phyloP scores from a whole-genome alignment of 2,329 filamentous ascomycete species.

The Fusarium hainanense region DNA sequence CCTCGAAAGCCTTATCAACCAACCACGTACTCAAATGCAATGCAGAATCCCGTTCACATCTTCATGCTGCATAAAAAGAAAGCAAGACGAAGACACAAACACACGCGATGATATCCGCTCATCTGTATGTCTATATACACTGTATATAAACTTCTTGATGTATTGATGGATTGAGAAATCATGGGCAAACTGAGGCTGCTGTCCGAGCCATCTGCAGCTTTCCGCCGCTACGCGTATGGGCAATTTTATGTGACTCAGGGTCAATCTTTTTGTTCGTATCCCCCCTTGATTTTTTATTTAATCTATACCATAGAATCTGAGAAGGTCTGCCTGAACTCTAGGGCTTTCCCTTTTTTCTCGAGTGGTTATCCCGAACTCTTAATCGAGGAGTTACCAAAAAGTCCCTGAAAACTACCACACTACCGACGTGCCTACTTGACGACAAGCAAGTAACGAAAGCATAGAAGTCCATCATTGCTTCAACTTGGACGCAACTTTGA shows the following conservation, averaged over 20 bases:
- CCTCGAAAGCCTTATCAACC: background rate
- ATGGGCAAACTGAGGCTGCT: background rate
- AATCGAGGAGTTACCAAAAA: background rate
- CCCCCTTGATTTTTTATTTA: background rate
- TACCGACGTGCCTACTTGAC: background rate
- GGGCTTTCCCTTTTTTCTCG: background rate
- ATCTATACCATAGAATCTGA: background rate
- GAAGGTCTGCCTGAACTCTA: background rate
- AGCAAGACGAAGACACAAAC: background rate
- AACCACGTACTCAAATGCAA: background rate
- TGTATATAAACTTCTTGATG: background rate
- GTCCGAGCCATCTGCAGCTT: constrained; percentile 6
- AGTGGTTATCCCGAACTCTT: background rate
- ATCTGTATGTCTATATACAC: background rate
- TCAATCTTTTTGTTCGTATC: background rate
- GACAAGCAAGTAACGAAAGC: background rate
- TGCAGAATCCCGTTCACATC: background rate
- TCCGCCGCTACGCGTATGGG: background rate
- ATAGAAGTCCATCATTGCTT: background rate
- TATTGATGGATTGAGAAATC: background rate
- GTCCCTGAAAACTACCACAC: background rate
- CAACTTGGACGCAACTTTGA: background rate
- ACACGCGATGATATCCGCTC: background rate
- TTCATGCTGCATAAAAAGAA: background rate
- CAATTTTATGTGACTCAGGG: background rate